Conservation (phyloP, 2,329 filamentous ascomycete species). For the Amylocarpus encephaloides region DNA sequence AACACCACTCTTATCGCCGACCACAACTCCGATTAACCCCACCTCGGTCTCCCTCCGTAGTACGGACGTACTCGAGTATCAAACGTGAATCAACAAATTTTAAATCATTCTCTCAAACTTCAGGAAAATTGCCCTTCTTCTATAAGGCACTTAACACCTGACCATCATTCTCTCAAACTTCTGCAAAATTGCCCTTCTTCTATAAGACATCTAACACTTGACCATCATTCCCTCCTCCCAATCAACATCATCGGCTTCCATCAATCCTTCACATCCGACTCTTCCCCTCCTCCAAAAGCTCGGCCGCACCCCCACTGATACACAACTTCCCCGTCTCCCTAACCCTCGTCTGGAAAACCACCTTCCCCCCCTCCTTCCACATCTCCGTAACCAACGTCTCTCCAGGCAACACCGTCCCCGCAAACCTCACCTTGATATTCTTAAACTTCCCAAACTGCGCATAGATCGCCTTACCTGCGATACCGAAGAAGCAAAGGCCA, state of each 20-base stretch:
- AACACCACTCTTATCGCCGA: no score
- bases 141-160: background rate
- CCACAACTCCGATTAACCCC: no score
- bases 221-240: background rate
- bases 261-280: slow-evolving; percentile 13
- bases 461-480: slow-evolving; percentile 85
- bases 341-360: slow-evolving; percentile 82
- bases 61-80: no score
- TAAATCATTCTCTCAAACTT: no score
- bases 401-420: slow-evolving; percentile 75
- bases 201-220: background rate
- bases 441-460: slow-evolving; percentile 75
- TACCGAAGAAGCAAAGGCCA: slow-evolving; percentile 91
- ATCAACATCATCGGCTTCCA: no score
- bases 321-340: slow-evolving; percentile 90
- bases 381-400: slow-evolving; percentile 91
- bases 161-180: no score
- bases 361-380: slow-evolving; percentile 78
- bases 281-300: slow-evolving; percentile 40
- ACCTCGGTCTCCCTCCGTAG: no score
- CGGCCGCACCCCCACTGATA: slow-evolving; percentile 73
- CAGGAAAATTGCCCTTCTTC: background rate
- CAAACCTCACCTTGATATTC: slow-evolving; percentile 91
- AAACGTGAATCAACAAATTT: no score
- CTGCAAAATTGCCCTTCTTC: background rate